These are phyloP conservation scores for Phytophthora citricola DNA, from an alignment of 352 stramenopile genomes.

Conservation along the genomic window DNA sequence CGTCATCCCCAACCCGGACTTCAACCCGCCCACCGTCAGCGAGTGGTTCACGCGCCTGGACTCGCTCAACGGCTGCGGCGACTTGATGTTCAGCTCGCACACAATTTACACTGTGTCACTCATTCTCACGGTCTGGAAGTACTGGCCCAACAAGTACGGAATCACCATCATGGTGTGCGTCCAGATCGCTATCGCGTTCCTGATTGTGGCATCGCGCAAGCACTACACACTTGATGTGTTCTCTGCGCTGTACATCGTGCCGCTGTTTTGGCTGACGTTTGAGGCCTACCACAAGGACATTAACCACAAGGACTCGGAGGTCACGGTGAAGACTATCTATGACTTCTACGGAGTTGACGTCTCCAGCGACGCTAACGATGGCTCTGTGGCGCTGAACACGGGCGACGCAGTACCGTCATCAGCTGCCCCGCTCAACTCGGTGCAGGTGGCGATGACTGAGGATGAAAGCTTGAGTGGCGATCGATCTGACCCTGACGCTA, in stretches of 20 bases:
- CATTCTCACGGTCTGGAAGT: slow-evolving; percentile 88
- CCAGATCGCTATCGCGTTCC: slow-evolving; percentile 86
- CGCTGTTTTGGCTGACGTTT: slow-evolving; percentile 83
- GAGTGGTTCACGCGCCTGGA: slow-evolving; percentile 81
- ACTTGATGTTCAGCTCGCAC: slow-evolving; percentile 94
- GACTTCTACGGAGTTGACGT: slow-evolving; percentile 68
- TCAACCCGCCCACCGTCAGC: slow-evolving; percentile 54
- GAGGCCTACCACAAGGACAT: slow-evolving; percentile 86
- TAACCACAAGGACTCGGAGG: slow-evolving; percentile 76
- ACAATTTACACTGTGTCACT: slow-evolving; percentile 93
- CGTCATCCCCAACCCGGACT: slow-evolving; percentile 75
- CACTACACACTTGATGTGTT: slow-evolving; percentile 93
- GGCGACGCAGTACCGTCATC: slow-evolving; percentile 12
- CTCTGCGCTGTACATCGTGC: slow-evolving; percentile 89
- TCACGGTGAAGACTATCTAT: slow-evolving; percentile 72
- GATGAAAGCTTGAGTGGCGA: slow-evolving; percentile 44
- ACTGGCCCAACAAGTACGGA: slow-evolving; percentile 84
- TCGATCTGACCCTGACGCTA: slow-evolving; percentile 38
- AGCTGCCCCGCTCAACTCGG: slow-evolving; percentile 26
- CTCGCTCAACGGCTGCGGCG: slow-evolving; percentile 87
- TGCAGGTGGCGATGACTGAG: slow-evolving; percentile 45
- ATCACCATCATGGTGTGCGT: slow-evolving; percentile 76
- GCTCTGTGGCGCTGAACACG: slow-evolving; percentile 29
- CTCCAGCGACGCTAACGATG: slow-evolving; percentile 35
- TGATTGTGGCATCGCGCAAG: slow-evolving; percentile 90